Conservation (phyloP, 108 stramenopile species). For the Skeletonema tropicum region DNA sequence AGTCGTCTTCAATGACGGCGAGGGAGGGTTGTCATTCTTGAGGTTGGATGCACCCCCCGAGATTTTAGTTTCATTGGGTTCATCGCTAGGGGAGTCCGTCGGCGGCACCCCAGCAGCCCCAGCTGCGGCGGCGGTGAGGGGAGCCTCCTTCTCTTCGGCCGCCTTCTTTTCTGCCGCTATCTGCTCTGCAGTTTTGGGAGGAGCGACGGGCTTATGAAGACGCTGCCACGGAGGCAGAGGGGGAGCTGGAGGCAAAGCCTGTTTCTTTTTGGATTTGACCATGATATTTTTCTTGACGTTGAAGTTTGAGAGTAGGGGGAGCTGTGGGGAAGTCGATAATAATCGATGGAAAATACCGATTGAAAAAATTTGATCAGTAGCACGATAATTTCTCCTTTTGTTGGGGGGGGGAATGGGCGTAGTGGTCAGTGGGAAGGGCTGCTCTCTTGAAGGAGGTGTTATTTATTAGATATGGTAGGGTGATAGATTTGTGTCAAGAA, state of each 20-base stretch:
- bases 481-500: no score
- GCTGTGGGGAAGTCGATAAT: background rate
- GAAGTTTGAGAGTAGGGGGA: no score
- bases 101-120: background rate
- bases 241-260: background rate
- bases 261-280: background rate
- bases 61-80: background rate
- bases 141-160: background rate
- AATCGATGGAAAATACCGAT: background rate
- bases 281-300: background rate
- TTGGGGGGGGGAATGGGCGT: no score
- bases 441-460: no score
- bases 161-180: background rate
- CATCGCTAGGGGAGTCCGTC: background rate
- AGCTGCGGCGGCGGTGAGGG: background rate
- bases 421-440: no score
- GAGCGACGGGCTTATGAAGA: background rate
- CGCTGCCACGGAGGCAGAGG: constrained; percentile 1
- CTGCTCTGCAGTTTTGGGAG: background rate
- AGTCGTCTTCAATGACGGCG: no score
- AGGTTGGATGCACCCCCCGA: background rate
- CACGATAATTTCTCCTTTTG: background rate
- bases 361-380: no score
- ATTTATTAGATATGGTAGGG: no score
- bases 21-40: no score